Evolutionary conservation across 345 rosid genomes (phyloP).

Genomic region (Erysimum cheiranthoides): DNA sequence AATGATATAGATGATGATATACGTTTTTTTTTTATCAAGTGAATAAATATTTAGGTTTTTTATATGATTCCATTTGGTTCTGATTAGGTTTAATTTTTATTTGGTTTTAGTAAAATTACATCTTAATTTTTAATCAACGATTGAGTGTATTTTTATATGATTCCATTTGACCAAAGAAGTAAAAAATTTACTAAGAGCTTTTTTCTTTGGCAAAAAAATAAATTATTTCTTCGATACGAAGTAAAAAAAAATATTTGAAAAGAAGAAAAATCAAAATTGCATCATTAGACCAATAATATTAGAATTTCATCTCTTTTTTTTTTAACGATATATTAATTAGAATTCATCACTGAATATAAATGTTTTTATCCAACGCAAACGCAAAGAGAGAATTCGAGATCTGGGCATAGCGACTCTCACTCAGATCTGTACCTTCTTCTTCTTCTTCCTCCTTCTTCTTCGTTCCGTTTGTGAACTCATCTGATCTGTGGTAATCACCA

Average conservation of each 20-base stretch:
- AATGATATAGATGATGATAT: too few relatives aligned
- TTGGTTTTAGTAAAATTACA: not conserved
- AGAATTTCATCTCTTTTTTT: not conserved
- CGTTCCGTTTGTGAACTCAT: not conserved
- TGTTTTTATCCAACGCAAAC: not conserved
- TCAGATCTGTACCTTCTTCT: not conserved
- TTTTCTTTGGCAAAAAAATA: too few relatives aligned
- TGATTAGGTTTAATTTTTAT: not conserved
- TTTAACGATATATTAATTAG: not conserved
- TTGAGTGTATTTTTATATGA: too few relatives aligned
- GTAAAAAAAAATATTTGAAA: not conserved
- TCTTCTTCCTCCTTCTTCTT: not conserved
- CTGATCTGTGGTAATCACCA: conserved; percentile 3
- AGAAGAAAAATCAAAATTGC: not conserved
- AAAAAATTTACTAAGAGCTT: too few relatives aligned
- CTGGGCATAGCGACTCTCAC: conserved; percentile 9
- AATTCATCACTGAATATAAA: not conserved
- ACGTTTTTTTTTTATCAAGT: too few relatives aligned
- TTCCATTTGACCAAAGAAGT: not conserved
- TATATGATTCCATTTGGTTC: not conserved
- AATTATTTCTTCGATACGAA: not conserved
- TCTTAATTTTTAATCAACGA: not conserved
- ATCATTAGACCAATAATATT: not conserved
- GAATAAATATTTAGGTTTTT: too few relatives aligned
- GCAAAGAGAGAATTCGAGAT: not conserved